Conservation (phyloP, 495 filamentous ascomycete species). For the Aeminium ludgeri region DNA sequence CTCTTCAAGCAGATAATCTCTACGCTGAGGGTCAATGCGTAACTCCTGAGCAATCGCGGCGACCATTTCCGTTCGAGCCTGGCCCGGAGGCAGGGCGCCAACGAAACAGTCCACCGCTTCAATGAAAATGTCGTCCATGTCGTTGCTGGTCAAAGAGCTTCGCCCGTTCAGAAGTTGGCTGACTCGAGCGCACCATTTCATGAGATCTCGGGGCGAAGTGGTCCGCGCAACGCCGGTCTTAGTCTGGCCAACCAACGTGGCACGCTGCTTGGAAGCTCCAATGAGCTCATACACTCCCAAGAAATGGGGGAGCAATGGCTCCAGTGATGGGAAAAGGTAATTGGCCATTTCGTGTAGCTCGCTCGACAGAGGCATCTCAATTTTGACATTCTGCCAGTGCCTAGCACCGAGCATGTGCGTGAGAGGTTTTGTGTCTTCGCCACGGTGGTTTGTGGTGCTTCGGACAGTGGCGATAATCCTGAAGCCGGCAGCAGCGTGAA, state of each 20-base stretch:
- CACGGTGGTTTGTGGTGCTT: slow-evolving; percentile 51
- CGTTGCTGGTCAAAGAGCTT: slow-evolving; percentile 51
- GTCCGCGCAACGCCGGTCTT: slow-evolving; percentile 40
- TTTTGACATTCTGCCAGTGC: slow-evolving; percentile 59
- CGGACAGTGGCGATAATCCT: slow-evolving; percentile 82
- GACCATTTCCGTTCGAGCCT: slow-evolving; percentile 43
- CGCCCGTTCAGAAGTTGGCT: slow-evolving; percentile 36
- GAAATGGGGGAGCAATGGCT: slow-evolving; percentile 49
- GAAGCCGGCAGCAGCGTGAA: slow-evolving; percentile 69
- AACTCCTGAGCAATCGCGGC: slow-evolving; percentile 63
- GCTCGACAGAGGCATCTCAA: slow-evolving; percentile 45
- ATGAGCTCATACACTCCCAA: slow-evolving; percentile 61
- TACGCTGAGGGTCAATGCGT: slow-evolving; percentile 63
- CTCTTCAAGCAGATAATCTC: slow-evolving; percentile 25
- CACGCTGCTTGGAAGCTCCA: slow-evolving; percentile 33
- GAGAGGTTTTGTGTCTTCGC: slow-evolving; percentile 40
- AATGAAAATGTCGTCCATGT: slow-evolving; percentile 75
- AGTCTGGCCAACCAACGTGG: slow-evolving; percentile 36
- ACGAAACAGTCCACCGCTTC: slow-evolving; percentile 83
- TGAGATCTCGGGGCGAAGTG: slow-evolving; percentile 60
- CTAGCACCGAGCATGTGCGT: slow-evolving; percentile 56
- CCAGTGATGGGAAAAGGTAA: slow-evolving; percentile 49
- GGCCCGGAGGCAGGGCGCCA: slow-evolving; percentile 51
- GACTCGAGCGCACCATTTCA: slow-evolving; percentile 76
- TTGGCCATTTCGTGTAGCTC: slow-evolving; percentile 62